Percentiles rank a stretch among this genome's conserved stretches.
Conservation (phyloP, 345 rosid species). For the Excoecaria agallocha region DNA sequence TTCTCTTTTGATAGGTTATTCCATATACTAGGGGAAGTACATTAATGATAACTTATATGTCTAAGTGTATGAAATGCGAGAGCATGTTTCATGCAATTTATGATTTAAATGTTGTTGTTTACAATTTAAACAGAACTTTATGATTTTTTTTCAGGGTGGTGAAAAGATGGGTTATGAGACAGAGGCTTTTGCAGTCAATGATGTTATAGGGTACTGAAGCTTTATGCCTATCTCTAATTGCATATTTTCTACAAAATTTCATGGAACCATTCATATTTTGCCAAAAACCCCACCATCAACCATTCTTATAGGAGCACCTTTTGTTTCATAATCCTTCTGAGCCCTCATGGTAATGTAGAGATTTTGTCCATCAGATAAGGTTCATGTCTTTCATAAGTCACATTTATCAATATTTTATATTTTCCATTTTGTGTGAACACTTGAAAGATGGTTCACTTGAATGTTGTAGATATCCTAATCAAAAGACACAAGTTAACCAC, state of each 20-base stretch:
- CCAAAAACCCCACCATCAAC: too few relatives aligned
- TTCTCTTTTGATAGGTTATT: constrained; percentile 57
- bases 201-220: too few relatives aligned
- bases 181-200: too few relatives aligned
- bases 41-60: constrained; percentile 81
- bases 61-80: too few relatives aligned
- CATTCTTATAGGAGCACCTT: too few relatives aligned
- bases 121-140: constrained; percentile 12
- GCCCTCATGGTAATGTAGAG: too few relatives aligned
- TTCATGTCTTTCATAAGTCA: background rate
- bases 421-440: background rate
- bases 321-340: too few relatives aligned
- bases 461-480: background rate
- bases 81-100: constrained; percentile 51
- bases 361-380: background rate
- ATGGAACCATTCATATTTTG: too few relatives aligned
- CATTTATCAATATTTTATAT: background rate
- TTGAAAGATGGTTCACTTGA: background rate
- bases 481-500: background rate
- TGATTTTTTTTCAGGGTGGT: constrained; percentile 44
- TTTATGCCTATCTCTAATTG: too few relatives aligned
- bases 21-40: constrained; percentile 72
- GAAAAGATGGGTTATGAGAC: constrained; percentile 81
- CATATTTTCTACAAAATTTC: too few relatives aligned
- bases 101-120: background rate